A percentile compares a stretch with the other conserved stretches of the same genome.
phyloP scores from a whole-genome alignment of 2,329 filamentous ascomycete species.

The Fusarium sp. region DNA sequence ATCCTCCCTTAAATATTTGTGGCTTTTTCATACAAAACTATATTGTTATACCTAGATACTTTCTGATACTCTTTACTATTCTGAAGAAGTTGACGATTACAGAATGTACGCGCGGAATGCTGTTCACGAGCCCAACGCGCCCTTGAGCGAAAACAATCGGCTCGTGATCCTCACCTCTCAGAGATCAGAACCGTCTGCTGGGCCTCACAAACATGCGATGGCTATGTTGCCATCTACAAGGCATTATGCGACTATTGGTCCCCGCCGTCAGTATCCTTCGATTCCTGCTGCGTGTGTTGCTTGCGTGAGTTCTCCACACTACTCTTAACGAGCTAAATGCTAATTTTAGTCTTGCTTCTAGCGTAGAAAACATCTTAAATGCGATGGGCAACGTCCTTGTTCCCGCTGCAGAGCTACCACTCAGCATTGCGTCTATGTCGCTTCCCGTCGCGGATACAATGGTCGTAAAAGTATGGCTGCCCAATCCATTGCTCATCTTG shows the following conservation, averaged over 20 bases:
- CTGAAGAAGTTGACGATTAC: not conserved
- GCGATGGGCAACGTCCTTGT: constrained; percentile 7
- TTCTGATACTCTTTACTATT: not conserved
- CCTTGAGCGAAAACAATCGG: not conserved
- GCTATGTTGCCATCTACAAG: accelerated
- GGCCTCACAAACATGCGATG: not conserved
- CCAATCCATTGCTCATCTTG: accelerated
- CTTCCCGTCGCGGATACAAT: not conserved
- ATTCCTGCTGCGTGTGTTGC: constrained; percentile 1
- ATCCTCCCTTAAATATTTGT: not conserved
- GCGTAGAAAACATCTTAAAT: constrained; percentile 7
- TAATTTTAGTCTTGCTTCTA: not conserved
- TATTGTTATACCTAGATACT: not conserved
- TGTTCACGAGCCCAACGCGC: accelerated
- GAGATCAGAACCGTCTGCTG: accelerated
- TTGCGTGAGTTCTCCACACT: not conserved
- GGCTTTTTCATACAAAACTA: not conserved
- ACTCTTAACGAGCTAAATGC: accelerated
- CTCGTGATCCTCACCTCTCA: not conserved
- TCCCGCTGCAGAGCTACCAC: not conserved
- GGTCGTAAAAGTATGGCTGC: not conserved
- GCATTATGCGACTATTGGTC: not conserved
- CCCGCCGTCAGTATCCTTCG: not conserved
- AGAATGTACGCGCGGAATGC: not conserved
- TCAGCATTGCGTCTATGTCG: not conserved